Percentiles rank a stretch among this genome's conserved stretches.
Conservation (phyloP, 768 basidiomycete species). For the Naematelia encephala region DNA sequence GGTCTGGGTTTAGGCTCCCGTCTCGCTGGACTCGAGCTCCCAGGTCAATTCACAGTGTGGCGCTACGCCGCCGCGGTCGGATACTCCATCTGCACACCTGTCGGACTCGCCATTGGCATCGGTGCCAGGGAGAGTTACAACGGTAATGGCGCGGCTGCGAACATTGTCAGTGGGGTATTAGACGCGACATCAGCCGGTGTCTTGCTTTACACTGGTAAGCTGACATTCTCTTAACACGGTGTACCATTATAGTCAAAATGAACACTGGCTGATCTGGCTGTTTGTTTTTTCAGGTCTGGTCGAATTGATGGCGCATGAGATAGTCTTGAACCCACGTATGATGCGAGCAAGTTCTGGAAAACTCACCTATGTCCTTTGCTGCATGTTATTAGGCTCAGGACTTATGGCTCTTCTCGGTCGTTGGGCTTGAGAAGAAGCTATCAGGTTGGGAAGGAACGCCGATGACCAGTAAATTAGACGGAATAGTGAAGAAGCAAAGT, state of each 20-base stretch:
- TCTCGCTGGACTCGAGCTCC: constrained; percentile 66
- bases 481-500: too few species aligned
- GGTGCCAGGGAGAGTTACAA: constrained; percentile 67
- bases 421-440: constrained; percentile 89
- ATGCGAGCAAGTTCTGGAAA: constrained; percentile 63
- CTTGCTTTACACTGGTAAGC: constrained; percentile 56
- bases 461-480: too few species aligned
- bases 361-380: constrained; percentile 68
- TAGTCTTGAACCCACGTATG: constrained; percentile 85
- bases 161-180: constrained; percentile 76
- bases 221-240: too few species aligned
- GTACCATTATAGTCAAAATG: too few species aligned
- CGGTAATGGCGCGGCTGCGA: constrained; percentile 68
- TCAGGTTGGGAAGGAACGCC: too few species aligned
- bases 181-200: constrained; percentile 86
- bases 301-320: constrained; percentile 84
- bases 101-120: constrained; percentile 79
- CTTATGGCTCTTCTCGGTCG: constrained; percentile 87
- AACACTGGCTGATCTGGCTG: too few species aligned
- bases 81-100: constrained; percentile 55
- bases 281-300: constrained; percentile 37
- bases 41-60: constrained; percentile 29
- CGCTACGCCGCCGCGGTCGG: constrained; percentile 40
- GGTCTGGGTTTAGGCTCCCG: constrained; percentile 90
- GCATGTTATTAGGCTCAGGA: constrained; percentile 76